Evolutionary conservation across 2,329 filamentous ascomycete species (phyloP).

Genomic region (Neoascochyta sp.): DNA sequence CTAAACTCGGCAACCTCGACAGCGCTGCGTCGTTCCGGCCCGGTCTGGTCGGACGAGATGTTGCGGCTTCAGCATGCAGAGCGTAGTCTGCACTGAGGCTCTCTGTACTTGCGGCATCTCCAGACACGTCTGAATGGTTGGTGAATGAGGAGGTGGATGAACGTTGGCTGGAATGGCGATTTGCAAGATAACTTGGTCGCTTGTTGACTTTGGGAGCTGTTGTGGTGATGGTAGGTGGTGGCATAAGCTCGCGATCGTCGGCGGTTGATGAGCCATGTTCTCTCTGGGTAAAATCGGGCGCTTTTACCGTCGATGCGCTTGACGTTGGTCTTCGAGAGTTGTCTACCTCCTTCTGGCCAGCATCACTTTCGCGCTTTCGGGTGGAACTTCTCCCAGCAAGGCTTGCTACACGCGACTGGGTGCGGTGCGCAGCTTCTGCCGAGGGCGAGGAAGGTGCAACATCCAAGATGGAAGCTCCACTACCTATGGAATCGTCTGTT

Average conservation of each 20-base stretch:
- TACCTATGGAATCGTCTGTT: conserved; percentile 25
- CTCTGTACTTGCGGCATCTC: conserved; percentile 67
- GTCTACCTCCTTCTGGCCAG: conserved; percentile 17
- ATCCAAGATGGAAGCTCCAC: conserved; percentile 29
- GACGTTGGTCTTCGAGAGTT: conserved; percentile 33
- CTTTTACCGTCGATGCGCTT: conserved; percentile 40
- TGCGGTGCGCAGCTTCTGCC: conserved; percentile 40
- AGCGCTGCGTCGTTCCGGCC: conserved; percentile 55
- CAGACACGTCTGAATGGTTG: conserved; percentile 52
- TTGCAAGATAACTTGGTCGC: conserved; percentile 55
- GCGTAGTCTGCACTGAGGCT: conserved; percentile 77
- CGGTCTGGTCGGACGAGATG: conserved; percentile 46
- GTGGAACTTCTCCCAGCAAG: too few relatives aligned
- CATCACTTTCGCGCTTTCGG: too few relatives aligned
- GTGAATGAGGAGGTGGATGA: conserved; percentile 57
- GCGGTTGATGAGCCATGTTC: conserved; percentile 31
- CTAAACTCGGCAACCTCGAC: conserved; percentile 76
- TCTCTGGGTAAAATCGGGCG: conserved; percentile 29
- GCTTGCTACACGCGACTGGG: too few relatives aligned
- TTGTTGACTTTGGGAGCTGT: conserved; percentile 32
- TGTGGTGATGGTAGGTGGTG: conserved; percentile 17
- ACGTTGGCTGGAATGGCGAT: conserved; percentile 55
- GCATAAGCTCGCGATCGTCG: conserved; percentile 27
- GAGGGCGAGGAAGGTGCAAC: conserved; percentile 43
- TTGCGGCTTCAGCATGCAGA: conserved; percentile 74